These are phyloP conservation scores for Picocystis sp. DNA, from an alignment of 163 green algal species.

Conservation along the genomic window DNA sequence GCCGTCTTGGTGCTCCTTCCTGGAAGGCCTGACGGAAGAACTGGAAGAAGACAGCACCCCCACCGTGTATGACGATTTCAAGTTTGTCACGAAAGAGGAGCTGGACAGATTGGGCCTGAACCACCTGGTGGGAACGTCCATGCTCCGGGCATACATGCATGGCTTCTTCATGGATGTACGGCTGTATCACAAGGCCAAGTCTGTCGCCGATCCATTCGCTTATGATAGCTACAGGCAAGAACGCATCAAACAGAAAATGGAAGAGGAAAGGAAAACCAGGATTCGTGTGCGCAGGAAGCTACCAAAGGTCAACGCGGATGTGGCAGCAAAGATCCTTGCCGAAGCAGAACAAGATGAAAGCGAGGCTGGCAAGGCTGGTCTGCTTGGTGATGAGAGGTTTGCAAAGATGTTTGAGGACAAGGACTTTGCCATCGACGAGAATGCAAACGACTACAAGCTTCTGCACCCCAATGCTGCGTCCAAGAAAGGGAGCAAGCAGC, in stretches of 20 bases:
- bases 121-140: conserved; percentile 73
- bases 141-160: conserved; percentile 97
- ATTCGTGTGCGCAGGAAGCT: conserved; percentile 66
- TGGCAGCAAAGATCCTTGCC: conserved; percentile 31
- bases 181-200: conserved; percentile 75
- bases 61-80: conserved; percentile 89
- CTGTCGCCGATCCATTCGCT: conserved; percentile 58
- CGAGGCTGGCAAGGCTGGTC: background rate
- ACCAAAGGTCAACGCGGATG: conserved; percentile 62
- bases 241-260: conserved; percentile 62
- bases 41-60: conserved; percentile 61
- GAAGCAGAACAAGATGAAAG: conserved; percentile 9
- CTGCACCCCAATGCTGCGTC: conserved; percentile 2
- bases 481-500: conserved; percentile 23
- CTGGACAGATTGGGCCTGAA: conserved; percentile 62
- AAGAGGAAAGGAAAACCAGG: conserved; percentile 59
- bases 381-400: conserved; percentile 19
- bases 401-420: conserved; percentile 21
- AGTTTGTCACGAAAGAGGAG: conserved; percentile 81
- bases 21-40: conserved; percentile 94
- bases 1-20: conserved; percentile 82
- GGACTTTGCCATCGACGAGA: conserved; percentile 12
- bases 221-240: conserved; percentile 76
- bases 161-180: conserved; percentile 92
- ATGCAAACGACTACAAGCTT: conserved; percentile 6